Evolutionary conservation across 108 stramenopile genomes (phyloP), one percentile per base, ranked within the genome.

Genomic region (Cyclotella choctawhatcheeana): DNA sequence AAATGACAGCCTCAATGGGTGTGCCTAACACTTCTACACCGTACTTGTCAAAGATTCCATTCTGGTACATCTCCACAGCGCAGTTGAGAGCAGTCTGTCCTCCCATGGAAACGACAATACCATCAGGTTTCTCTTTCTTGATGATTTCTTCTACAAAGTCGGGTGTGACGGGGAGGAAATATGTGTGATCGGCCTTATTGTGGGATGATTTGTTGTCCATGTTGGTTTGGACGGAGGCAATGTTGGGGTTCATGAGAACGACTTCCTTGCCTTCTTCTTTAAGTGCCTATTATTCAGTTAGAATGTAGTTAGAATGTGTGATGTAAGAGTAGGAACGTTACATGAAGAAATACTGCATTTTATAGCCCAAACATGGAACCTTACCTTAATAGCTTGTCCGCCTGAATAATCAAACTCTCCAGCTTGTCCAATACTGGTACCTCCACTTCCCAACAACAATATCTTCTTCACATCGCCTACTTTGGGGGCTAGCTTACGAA

Each of bases 341-440:
- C n/a, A n/a, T n/a, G n/a, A n/a, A n/a, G n/a, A n/a, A n/a, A n/a
- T n/a, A n/a, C n/a, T n/a, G n/a, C n/a, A n/a, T n/a, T n/a, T n/a
- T n/a, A n/a, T n/a, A n/a, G n/a, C n/a, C n/a, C n/a, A n/a, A n/a
- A n/a, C 6, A 35, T 59, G 33, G 18, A 33, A 59, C 17, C 82
- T 58, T 50, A 85, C 86, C 87, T 97, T 97, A 81, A 97, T 97
- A 45, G 97, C 97, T 82, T 99, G 98, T 64, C 96, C 92, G 31
- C 98, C 98, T 35, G 95, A 96, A 83, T 99, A 99, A 81, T 99
- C 98, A 79, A 99, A 99, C 89, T 99, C 98, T 62, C 98, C 98
- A 27, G 98, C 98, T 76, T 99, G 98, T 32, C 98, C 98, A 74
- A 99, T 99, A 51, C 94, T 96, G 3, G 97, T 95, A 69, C 98